Percentiles rank a stretch among this genome's conserved stretches.
These are phyloP conservation scores for Diaporthe citri DNA, from an alignment of 2,329 filamentous ascomycete species.

Conservation along the genomic window DNA sequence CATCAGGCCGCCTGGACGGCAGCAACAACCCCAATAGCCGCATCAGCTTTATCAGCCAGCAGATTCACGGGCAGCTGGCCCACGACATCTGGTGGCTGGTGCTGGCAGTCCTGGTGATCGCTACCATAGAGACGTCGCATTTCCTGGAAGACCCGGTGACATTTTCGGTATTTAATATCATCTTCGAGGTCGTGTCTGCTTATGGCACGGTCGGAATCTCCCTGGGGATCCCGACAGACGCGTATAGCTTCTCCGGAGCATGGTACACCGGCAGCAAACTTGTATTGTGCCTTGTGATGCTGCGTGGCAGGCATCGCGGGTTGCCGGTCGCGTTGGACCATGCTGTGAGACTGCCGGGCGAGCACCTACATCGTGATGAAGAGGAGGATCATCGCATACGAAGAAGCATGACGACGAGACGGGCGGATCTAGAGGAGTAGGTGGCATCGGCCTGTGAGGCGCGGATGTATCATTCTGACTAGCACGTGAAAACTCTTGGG, in stretches of 20 bases:
- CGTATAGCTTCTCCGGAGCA: constrained; percentile 67
- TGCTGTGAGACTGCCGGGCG: constrained; percentile 58
- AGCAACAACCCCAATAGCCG: constrained; percentile 50
- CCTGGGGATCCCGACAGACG: constrained; percentile 63
- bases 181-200: constrained; percentile 67
- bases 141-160: constrained; percentile 64
- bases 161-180: constrained; percentile 70
- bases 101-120: constrained; percentile 70
- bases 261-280: constrained; percentile 69
- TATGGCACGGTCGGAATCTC: constrained; percentile 73
- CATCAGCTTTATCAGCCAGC: constrained; percentile 64
- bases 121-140: constrained; percentile 68
- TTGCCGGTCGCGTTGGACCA: constrained; percentile 68
- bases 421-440: background rate
- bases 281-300: constrained; percentile 68
- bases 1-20: constrained; percentile 39
- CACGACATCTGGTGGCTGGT: constrained; percentile 76
- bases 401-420: constrained; percentile 49
- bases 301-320: constrained; percentile 67
- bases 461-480: background rate
- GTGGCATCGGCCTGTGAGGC: background rate
- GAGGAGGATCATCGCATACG: constrained; percentile 57
- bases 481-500: too few species aligned
- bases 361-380: constrained; percentile 54
- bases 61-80: constrained; percentile 71